A percentile compares a stretch with the other conserved stretches of the same genome.
These are phyloP conservation scores for Priceomyces haplophilus DNA, from an alignment of 805 yeast genomes.

Conservation along the genomic window DNA sequence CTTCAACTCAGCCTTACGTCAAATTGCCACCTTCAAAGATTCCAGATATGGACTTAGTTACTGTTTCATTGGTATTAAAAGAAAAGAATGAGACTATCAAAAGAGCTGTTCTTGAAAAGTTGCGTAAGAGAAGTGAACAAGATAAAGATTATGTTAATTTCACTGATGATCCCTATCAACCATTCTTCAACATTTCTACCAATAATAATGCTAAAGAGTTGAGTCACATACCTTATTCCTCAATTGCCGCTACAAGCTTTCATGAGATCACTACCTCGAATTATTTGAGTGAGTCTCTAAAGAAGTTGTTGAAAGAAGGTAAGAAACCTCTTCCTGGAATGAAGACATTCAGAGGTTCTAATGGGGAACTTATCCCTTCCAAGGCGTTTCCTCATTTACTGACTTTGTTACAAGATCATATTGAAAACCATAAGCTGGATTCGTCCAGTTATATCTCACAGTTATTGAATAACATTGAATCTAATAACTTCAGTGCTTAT, in stretches of 20 bases:
- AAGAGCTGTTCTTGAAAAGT: conserved; percentile 80
- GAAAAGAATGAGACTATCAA: conserved; percentile 77
- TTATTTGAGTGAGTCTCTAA: conserved; percentile 41
- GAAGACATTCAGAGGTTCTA: conserved; percentile 46
- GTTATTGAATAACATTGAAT: conserved; percentile 37
- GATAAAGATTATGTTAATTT: conserved; percentile 78
- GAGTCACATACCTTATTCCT: conserved; percentile 73
- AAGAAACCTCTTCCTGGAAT: conserved; percentile 44
- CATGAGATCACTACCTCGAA: conserved; percentile 65
- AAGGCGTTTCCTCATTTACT: conserved; percentile 49
- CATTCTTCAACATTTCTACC: conserved; percentile 65
- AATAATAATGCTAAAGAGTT: conserved; percentile 52
- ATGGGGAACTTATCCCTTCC: conserved; percentile 49
- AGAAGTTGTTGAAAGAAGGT: conserved; percentile 43
- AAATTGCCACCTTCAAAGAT: conserved; percentile 85
- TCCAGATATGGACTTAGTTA: conserved; percentile 86
- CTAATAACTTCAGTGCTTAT: conserved; percentile 38
- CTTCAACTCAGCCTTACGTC: conserved; percentile 71
- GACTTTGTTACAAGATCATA: conserved; percentile 30
- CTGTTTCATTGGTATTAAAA: conserved; percentile 69
- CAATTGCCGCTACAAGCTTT: conserved; percentile 63
- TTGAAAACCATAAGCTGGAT: conserved; percentile 18
- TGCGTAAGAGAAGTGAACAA: conserved; percentile 65
- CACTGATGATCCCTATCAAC: conserved; percentile 83
- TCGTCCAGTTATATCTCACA: conserved; percentile 37